A percentile compares a stretch with the other conserved stretches of the same genome.
Evolutionary conservation across 208 protist species (phyloP).

Genomic region (Zelonia costaricensis): DNA sequence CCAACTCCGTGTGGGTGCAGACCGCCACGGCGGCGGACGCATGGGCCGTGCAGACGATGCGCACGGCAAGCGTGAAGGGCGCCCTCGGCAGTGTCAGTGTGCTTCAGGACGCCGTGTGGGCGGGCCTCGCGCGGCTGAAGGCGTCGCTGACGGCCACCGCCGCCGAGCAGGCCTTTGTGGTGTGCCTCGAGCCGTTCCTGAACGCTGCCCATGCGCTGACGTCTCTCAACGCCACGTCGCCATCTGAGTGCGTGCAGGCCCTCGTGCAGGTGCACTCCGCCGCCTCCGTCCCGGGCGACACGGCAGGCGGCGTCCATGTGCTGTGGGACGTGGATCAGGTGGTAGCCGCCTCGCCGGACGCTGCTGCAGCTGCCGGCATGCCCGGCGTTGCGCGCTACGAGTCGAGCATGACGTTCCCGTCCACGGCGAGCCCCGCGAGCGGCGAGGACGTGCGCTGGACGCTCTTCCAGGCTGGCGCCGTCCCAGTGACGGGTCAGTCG

Average conservation of each 20-base stretch:
- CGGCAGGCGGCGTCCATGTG: neutral
- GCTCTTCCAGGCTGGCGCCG: neutral
- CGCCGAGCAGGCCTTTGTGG: constrained; percentile 2
- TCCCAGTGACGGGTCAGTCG: neutral
- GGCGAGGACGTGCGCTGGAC: constrained; percentile 3
- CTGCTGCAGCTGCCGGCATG: neutral
- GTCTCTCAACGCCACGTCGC: constrained; percentile 4
- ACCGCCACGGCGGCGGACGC: constrained; percentile 9
- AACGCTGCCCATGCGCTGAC: constrained; percentile 16
- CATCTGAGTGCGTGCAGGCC: constrained; percentile 17
- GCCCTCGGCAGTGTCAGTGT: constrained; percentile 2
- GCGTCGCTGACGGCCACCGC: neutral
- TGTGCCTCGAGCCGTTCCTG: constrained; percentile 16
- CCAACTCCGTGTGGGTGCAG: constrained; percentile 24
- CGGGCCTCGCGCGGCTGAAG: neutral
- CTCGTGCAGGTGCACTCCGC: constrained; percentile 4
- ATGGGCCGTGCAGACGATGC: constrained; percentile 31
- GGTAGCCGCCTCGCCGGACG: neutral
- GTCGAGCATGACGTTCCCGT: constrained; percentile 5
- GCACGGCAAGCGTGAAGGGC: neutral
- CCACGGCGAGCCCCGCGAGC: neutral
- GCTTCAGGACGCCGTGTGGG: constrained; percentile 3
- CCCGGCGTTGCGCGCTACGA: constrained; percentile 23
- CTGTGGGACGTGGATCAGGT: constrained; percentile 13
- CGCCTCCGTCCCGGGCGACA: neutral